A percentile compares a stretch with the other conserved stretches of the same genome.
phyloP scores from a whole-genome alignment of 495 filamentous ascomycete genomes.

The Bombardia bombarda region DNA sequence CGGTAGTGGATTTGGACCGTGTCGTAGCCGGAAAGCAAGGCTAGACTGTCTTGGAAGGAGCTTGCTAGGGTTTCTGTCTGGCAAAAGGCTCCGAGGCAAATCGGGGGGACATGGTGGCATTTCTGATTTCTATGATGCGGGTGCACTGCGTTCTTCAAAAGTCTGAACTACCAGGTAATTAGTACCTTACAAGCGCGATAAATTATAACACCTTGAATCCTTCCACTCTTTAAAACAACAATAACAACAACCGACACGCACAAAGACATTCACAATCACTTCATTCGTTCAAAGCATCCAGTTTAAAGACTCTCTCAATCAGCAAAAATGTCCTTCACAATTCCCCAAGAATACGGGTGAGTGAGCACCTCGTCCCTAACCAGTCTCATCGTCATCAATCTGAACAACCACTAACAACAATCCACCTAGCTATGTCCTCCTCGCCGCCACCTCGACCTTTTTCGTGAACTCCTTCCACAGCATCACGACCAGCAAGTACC shows the following conservation, averaged over 20 bases:
- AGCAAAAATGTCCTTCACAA: slow-evolving; percentile 19
- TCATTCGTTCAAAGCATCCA: no score
- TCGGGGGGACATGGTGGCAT: no score
- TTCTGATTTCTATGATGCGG: no score
- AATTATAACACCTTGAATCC: not conserved
- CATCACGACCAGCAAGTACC: slow-evolving; percentile 32
- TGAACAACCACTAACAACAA: not conserved
- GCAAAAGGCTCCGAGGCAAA: no score
- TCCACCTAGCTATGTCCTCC: slow-evolving; percentile 44
- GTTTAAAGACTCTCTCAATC: not conserved
- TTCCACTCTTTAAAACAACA: not conserved
- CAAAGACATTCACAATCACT: not conserved
- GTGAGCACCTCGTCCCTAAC: slow-evolving; percentile 1
- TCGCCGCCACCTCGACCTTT: slow-evolving; percentile 49
- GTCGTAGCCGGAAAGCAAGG: no score
- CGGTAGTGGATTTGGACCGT: no score
- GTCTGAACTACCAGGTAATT: no score
- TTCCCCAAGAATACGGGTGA: slow-evolving; percentile 38
- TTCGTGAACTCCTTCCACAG: slow-evolving; percentile 50
- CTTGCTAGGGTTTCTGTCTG: no score
- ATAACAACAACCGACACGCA: not conserved
- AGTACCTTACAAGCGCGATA: no score
- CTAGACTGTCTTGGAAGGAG: no score
- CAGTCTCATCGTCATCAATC: not conserved
- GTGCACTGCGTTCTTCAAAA: no score